Base-by-base conservation (phyloP, 805 yeast genomes). In the Candida multigemmis region DNA sequence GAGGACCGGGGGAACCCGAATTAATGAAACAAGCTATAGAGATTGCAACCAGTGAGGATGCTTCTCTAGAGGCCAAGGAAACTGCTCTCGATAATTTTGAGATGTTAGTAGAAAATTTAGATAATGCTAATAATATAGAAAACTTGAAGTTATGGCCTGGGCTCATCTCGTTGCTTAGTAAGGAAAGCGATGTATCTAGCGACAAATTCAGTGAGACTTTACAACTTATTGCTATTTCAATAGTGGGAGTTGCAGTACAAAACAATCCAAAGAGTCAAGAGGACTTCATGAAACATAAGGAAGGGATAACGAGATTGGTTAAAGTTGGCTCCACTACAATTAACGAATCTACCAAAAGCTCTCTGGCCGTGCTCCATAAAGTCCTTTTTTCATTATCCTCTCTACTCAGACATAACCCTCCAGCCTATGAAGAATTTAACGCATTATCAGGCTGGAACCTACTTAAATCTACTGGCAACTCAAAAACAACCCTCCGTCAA, bases 121-220 rank as follows among this genome's bases (percentile, higher is more conserved):
- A 91, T 52, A 91, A 91, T 50, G 97, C 97, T 14, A 87, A 89
- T 54, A 85, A 85, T 44, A 77, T 89, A 38, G 89, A 82, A 37
- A 81, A 79, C 41, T 48, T 87, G 62, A 72, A 74, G 37, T 65
- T 86, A 36, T 91, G 97, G 98, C 73, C 67, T 13, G 61, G 76
- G 3, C 49, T 87, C 22, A 58, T 85, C n/a, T 48, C 52, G 1
- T 68, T 69, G 27, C 56, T 86, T 26, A 56, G 58, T 16, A 56
- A 56, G 18, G 54, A 59, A 5, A 35, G 27, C 8, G 47, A 48
- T 2, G 9, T 7, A 2, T 20, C 26, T 12, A n/a, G n/a, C n/a
- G 56, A 59, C 3, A 18, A 24, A 10, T 14, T 15, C 12, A 25
- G 13, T 9, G 59, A 57, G 3, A 40, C 55, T 5, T 50, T 89